Evolutionary conservation across 2,329 filamentous ascomycete genomes (phyloP).

Genomic region (Triangularia setosa): DNA sequence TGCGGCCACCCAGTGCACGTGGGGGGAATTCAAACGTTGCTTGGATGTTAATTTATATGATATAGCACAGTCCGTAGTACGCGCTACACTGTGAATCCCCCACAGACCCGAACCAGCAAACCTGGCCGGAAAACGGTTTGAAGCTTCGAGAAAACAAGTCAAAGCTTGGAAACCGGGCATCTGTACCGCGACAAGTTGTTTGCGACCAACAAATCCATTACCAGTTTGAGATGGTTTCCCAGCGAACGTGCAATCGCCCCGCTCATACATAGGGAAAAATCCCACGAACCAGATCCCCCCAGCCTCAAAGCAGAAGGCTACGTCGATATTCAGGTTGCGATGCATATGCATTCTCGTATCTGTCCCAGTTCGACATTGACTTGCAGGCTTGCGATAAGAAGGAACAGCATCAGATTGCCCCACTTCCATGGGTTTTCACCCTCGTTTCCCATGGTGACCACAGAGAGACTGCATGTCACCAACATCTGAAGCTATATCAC

Average conservation of each 20-base stretch:
- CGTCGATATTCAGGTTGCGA: background rate
- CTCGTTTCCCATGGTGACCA: background rate
- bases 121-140: background rate
- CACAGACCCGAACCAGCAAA: background rate
- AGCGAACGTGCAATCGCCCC: constrained; percentile 3
- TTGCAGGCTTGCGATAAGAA: background rate
- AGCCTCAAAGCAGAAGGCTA: background rate
- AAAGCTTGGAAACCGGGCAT: background rate
- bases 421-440: background rate
- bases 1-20: background rate
- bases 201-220: background rate
- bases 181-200: background rate
- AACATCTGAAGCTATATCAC: background rate
- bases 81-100: background rate
- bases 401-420: background rate
- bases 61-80: background rate
- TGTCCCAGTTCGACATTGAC: background rate
- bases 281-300: background rate
- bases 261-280: background rate
- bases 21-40: background rate
- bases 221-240: background rate
- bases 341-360: background rate
- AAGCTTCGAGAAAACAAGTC: background rate
- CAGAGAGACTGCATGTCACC: background rate
- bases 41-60: background rate